phyloP scores from a whole-genome alignment of 768 basidiomycete genomes.

The Kwoniella heveanensis region DNA sequence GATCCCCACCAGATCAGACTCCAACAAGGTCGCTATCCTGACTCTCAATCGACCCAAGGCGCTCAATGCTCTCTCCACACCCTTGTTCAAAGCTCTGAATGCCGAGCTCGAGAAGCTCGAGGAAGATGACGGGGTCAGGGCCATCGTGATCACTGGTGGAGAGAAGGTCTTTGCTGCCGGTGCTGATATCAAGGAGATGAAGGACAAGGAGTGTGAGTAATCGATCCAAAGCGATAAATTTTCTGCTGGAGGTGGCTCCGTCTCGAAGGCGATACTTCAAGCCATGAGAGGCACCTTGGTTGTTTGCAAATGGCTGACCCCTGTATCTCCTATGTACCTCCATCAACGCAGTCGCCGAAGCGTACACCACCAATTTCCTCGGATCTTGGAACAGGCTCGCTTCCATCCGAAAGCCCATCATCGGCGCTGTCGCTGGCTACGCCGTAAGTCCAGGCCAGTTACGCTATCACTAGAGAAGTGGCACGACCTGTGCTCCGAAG shows the following conservation, averaged over 20 bases:
- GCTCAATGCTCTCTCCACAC: constrained; percentile 76
- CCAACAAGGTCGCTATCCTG: constrained; percentile 46
- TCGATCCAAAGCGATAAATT: too few relatives aligned
- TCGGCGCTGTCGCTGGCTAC: constrained; percentile 93
- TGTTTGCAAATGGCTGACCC: too few relatives aligned
- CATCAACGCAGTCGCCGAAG: constrained; percentile 68
- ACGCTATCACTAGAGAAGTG: too few relatives aligned
- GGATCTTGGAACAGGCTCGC: constrained; percentile 74
- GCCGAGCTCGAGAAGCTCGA: constrained; percentile 72
- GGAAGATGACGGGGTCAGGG: constrained; percentile 70
- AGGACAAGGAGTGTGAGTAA: constrained; percentile 81
- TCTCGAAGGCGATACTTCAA: too few relatives aligned
- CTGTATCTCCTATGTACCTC: too few relatives aligned
- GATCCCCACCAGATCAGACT: constrained; percentile 33
- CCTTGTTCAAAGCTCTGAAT: constrained; percentile 80
- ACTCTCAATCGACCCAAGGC: constrained; percentile 52
- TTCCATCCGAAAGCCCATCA: constrained; percentile 82
- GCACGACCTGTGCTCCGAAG: neutral
- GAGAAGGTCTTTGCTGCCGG: constrained; percentile 94
- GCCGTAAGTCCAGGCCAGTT: constrained; percentile 68
- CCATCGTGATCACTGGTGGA: constrained; percentile 88
- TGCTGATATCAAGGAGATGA: constrained; percentile 99
- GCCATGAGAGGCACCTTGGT: too few relatives aligned
- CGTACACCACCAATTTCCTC: constrained; percentile 81
- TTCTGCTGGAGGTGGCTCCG: too few relatives aligned